Base-by-base conservation (phyloP, 352 stramenopile genomes). In the Phytopythium litorale region DNA sequence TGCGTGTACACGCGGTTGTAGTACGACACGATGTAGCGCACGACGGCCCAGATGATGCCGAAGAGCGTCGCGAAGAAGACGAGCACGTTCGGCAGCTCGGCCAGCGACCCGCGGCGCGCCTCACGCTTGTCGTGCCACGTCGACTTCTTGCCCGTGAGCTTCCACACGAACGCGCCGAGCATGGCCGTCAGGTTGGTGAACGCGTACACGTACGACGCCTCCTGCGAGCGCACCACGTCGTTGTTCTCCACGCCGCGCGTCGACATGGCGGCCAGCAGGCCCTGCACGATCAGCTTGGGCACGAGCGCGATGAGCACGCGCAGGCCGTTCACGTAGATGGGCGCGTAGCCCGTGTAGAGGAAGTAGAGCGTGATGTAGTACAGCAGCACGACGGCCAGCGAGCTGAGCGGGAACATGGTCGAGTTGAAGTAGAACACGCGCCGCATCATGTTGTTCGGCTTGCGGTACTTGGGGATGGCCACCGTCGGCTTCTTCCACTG, bases 341-440 rank as follows among this genome's bases (percentile, higher is more conserved):
- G 85, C 16, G 85, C 83, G 64, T 92, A 89, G 30, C 85, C 85
- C 21, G 81, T 91, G 79, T 89, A 94, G 58, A 94, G 63, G 68
- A 94, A 94, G 80, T 92, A 94, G 25, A 91, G 65, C 54, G 85
- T 88, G 59, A 92, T 79, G 78, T 92, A 94, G 80, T 91, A 94
- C 67, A 94, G 71, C 51, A 92, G 63, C 35, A 94, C 84, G 13
- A 85, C 78, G 33, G 82, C 68, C 55, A 94, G 78, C 56, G 85
- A 91, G 59, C 81, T 79, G 52, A 94, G 69, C 33, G 85, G 85
- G 68, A 91, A 92, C 61, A 94, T 70, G 21, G 81, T 92, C 68
- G 72, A 74, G 76, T 94, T 94, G 42, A 92, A 65, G 73, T 92
- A 94, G 67, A 94, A 92, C 38, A 94, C 78, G 57, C 77, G 78